Percentiles rank a stretch among this genome's conserved stretches.
Evolutionary conservation across 441 rosid species (phyloP).

Genomic region (Viola pubescens): DNA sequence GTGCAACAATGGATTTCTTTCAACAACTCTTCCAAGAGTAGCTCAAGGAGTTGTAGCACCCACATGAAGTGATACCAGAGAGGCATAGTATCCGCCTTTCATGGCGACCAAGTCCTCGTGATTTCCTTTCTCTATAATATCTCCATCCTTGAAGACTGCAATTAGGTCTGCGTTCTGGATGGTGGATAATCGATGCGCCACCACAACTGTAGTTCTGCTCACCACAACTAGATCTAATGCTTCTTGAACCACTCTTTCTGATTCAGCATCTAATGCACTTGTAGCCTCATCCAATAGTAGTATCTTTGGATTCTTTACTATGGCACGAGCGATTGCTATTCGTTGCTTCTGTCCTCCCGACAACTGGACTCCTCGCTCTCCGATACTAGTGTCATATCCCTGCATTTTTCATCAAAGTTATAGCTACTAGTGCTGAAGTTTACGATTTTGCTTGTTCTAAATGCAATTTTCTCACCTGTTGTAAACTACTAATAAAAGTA

Average conservation of each 20-base stretch:
- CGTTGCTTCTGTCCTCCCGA: constrained; percentile 76
- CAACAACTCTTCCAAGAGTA: too few species aligned
- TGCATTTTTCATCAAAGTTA: constrained; percentile 31
- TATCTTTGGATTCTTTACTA: constrained; percentile 50
- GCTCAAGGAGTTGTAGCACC: too few species aligned
- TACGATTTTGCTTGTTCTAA: too few species aligned
- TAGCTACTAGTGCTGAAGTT: too few species aligned
- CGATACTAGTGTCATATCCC: constrained; percentile 62
- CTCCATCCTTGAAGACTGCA: constrained; percentile 56
- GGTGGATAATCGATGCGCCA: constrained; percentile 59
- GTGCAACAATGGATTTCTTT: too few species aligned
- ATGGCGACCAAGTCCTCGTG: constrained; percentile 43
- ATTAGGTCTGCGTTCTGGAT: constrained; percentile 53
- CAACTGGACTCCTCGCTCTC: constrained; percentile 68
- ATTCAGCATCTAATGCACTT: constrained; percentile 67
- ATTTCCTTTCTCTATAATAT: constrained; percentile 56
- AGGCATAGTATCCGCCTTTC: too few species aligned
- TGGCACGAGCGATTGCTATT: constrained; percentile 70
- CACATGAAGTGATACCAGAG: too few species aligned
- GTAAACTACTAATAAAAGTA: constrained; percentile 48
- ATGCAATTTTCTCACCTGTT: constrained; percentile 34
- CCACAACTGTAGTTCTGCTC: constrained; percentile 53
- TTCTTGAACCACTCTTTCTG: constrained; percentile 62
- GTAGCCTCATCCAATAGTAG: constrained; percentile 61
- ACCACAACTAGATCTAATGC: constrained; percentile 51